Evolutionary conservation across 75 land plant genomes (phyloP).

Genomic region (Selaginella moellendorffii): DNA sequence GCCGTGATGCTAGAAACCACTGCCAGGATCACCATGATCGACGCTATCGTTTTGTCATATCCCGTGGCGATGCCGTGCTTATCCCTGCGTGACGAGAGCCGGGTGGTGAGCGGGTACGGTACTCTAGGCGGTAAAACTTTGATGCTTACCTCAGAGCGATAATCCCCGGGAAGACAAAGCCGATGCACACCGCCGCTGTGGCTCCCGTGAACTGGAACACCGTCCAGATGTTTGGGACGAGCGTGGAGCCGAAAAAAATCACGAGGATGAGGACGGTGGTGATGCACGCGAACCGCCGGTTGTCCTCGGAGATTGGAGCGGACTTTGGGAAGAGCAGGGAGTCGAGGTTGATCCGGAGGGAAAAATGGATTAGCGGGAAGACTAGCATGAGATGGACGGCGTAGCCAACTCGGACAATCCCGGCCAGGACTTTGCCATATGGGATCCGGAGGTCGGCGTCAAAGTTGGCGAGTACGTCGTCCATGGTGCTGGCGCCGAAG

Average conservation of each 20-base stretch:
- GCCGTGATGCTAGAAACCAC: slow-evolving; percentile 52
- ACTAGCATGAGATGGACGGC: slow-evolving; percentile 53
- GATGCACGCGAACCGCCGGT: slow-evolving; percentile 32
- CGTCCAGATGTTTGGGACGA: slow-evolving; percentile 79
- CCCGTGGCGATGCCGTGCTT: slow-evolving; percentile 41
- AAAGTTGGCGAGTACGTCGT: slow-evolving; percentile 48
- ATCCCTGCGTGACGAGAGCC: slow-evolving; percentile 43
- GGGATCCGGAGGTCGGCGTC: slow-evolving; percentile 19
- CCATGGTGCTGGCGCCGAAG: slow-evolving; percentile 64
- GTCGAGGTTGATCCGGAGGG: slow-evolving; percentile 35
- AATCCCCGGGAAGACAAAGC: slow-evolving; percentile 66
- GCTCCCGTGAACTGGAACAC: slow-evolving; percentile 86
- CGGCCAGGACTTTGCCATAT: slow-evolving; percentile 23
- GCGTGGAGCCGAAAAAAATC: slow-evolving; percentile 56
- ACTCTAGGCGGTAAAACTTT: too few species aligned
- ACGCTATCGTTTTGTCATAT: slow-evolving; percentile 44
- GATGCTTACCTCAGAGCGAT: slow-evolving; percentile 50
- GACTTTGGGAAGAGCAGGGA: slow-evolving; percentile 35
- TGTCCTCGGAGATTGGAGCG: slow-evolving; percentile 31
- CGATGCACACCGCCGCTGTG: slow-evolving; percentile 62
- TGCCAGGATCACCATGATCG: slow-evolving; percentile 69
- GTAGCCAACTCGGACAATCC: slow-evolving; percentile 40
- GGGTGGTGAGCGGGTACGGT: too few species aligned
- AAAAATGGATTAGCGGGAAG: slow-evolving; percentile 43
- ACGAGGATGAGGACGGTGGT: slow-evolving; percentile 32